phyloP scores from a whole-genome alignment of 108 stramenopile species.

The Conticribra weissflogii region DNA sequence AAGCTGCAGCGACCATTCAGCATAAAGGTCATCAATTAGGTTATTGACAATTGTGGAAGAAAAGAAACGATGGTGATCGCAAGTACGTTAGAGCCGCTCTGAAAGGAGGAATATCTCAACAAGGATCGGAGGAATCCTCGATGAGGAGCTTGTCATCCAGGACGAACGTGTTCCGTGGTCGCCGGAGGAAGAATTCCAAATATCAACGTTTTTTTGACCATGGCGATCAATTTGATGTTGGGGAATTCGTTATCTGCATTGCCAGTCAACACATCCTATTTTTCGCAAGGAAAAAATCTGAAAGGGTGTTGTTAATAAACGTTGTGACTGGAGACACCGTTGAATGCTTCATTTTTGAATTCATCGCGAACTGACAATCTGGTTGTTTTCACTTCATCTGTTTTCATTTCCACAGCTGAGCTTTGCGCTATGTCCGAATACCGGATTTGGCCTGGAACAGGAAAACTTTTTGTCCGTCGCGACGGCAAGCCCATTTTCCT shows the following conservation, averaged over 20 bases:
- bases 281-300: too few relatives aligned
- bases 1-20: neutral
- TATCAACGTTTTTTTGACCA: too few relatives aligned
- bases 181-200: too few relatives aligned
- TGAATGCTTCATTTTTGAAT: neutral
- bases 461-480: slow-evolving; percentile 97
- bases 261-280: too few relatives aligned
- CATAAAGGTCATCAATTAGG: neutral
- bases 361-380: neutral
- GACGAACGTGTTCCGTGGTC: too few relatives aligned
- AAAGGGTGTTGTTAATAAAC: too few relatives aligned
- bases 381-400: neutral
- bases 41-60: neutral
- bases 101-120: slow-evolving; percentile 1
- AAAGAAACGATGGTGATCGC: slow-evolving; percentile 51
- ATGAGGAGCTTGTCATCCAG: neutral
- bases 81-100: slow-evolving; percentile 31
- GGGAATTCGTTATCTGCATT: too few relatives aligned
- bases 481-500: slow-evolving; percentile 98
- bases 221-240: too few relatives aligned
- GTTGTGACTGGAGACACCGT: neutral
- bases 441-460: slow-evolving; percentile 99
- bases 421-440: slow-evolving; percentile 99
- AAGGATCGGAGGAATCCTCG: neutral
- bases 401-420: slow-evolving; percentile 73